These are phyloP conservation scores for Heritiera fomes DNA, from an alignment of 345 rosid species.

Conservation along the genomic window DNA sequence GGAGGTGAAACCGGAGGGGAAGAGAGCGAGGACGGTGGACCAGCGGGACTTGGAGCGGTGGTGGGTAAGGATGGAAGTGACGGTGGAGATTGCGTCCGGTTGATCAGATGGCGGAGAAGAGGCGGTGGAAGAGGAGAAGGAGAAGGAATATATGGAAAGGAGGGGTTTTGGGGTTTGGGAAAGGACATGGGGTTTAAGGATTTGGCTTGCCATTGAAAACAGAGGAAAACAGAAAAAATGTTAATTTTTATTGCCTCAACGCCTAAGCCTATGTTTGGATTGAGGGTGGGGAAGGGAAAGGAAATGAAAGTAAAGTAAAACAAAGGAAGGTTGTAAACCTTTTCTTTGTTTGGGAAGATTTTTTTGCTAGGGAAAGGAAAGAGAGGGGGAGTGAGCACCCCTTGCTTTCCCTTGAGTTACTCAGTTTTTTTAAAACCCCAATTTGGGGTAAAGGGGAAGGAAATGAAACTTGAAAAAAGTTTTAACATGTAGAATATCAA, in stretches of 20 bases:
- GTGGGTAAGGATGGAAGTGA: slow-evolving; percentile 67
- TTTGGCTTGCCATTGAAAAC: neutral
- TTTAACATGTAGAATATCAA: too few relatives aligned
- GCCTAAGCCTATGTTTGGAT: too few relatives aligned
- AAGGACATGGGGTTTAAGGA: slow-evolving; percentile 26
- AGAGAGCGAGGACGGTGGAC: slow-evolving; percentile 63
- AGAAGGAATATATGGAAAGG: slow-evolving; percentile 10
- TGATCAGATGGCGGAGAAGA: slow-evolving; percentile 38
- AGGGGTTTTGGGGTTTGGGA: slow-evolving; percentile 26
- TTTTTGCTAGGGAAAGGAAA: too few relatives aligned
- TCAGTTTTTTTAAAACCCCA: too few relatives aligned
- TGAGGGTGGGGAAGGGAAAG: too few relatives aligned
- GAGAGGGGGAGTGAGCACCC: too few relatives aligned
- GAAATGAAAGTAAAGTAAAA: too few relatives aligned
- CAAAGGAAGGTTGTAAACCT: too few relatives aligned
- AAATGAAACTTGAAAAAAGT: too few relatives aligned
- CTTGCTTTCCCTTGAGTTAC: too few relatives aligned
- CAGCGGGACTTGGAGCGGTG: slow-evolving; percentile 86
- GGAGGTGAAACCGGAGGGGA: slow-evolving; percentile 56
- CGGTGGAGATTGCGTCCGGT: slow-evolving; percentile 38
- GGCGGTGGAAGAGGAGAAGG: slow-evolving; percentile 24
- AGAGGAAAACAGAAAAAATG: neutral
- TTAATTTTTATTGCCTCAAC: neutral
- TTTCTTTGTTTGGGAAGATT: too few relatives aligned
- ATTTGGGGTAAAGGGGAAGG: too few relatives aligned